A percentile compares a stretch with the other conserved stretches of the same genome.
Evolutionary conservation across 2,329 filamentous ascomycete species (phyloP).

Genomic region (Trichoderma sp.): DNA sequence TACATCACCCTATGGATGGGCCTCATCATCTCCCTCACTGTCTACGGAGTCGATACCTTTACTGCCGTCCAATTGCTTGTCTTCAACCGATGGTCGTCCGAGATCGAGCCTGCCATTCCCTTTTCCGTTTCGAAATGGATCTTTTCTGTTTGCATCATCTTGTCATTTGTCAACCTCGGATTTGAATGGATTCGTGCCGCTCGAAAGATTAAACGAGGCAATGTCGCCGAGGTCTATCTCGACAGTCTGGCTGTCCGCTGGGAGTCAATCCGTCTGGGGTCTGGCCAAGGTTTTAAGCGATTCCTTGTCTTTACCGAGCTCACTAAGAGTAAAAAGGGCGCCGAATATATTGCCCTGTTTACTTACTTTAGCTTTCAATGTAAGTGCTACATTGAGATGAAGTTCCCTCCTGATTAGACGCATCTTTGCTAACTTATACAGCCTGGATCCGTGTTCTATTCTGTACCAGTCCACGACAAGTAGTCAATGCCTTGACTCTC

Average conservation of each 20-base stretch:
- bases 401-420: not conserved
- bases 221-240: constrained; percentile 87
- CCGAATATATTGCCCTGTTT: constrained; percentile 86
- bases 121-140: constrained; percentile 88
- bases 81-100: constrained; percentile 84
- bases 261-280: constrained; percentile 74
- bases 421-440: constrained; percentile 32
- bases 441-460: constrained; percentile 86
- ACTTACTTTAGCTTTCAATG: constrained; percentile 77
- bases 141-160: constrained; percentile 86
- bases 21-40: constrained; percentile 72
- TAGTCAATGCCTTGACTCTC: constrained; percentile 84
- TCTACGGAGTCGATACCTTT: constrained; percentile 88
- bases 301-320: constrained; percentile 91
- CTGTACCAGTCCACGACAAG: constrained; percentile 88
- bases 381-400: constrained; percentile 34
- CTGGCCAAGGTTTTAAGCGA: constrained; percentile 76
- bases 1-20: constrained; percentile 84
- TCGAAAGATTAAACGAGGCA: constrained; percentile 77
- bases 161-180: constrained; percentile 77
- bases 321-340: constrained; percentile 87
- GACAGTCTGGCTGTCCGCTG: constrained; percentile 82
- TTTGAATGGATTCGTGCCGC: constrained; percentile 79
- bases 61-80: constrained; percentile 87
- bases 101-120: constrained; percentile 74